These are phyloP conservation scores for Haplosporangium sp. DNA, from an alignment of 371 early-diverging fungal genomes.

Conservation along the genomic window DNA sequence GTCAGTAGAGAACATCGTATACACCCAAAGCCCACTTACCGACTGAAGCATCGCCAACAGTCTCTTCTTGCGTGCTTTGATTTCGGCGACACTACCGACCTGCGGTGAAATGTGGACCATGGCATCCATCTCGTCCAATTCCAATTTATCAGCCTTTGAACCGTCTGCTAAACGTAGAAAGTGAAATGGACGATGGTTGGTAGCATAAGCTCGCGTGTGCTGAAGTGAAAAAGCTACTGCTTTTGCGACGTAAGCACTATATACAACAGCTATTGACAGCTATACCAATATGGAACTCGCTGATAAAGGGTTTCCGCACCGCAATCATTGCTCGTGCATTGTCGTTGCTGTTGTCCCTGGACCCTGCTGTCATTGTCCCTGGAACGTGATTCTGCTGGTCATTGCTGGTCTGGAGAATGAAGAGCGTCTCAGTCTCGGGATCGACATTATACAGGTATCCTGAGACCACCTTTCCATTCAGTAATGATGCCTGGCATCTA, in stretches of 20 bases:
- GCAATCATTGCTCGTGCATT: constrained; percentile 13
- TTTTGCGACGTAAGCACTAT: background rate
- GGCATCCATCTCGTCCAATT: constrained; percentile 30
- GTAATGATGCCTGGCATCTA: constrained; percentile 19
- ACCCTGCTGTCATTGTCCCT: background rate
- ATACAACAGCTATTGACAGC: background rate
- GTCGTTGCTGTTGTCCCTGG: background rate
- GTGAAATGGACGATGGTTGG: background rate
- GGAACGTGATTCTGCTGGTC: background rate
- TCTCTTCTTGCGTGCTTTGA: constrained; percentile 32
- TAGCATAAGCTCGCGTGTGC: background rate
- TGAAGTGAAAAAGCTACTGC: background rate
- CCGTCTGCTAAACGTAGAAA: constrained; percentile 3
- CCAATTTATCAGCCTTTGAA: constrained; percentile 2
- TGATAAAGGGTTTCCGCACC: constrained; percentile 23
- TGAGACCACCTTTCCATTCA: constrained; percentile 20
- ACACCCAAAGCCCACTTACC: constrained; percentile 15
- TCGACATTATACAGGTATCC: constrained; percentile 54
- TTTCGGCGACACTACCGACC: constrained; percentile 11
- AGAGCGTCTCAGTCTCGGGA: constrained; percentile 46
- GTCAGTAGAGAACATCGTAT: background rate
- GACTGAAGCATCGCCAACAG: constrained; percentile 37
- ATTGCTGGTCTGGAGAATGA: constrained; percentile 22
- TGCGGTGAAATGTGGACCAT: constrained; percentile 8
- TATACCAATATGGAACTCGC: constrained; percentile 12